Percentiles rank a stretch among this genome's conserved stretches.
phyloP scores from a whole-genome alignment of 208 protist species.

The Herpetomonas samuelpessoai region DNA sequence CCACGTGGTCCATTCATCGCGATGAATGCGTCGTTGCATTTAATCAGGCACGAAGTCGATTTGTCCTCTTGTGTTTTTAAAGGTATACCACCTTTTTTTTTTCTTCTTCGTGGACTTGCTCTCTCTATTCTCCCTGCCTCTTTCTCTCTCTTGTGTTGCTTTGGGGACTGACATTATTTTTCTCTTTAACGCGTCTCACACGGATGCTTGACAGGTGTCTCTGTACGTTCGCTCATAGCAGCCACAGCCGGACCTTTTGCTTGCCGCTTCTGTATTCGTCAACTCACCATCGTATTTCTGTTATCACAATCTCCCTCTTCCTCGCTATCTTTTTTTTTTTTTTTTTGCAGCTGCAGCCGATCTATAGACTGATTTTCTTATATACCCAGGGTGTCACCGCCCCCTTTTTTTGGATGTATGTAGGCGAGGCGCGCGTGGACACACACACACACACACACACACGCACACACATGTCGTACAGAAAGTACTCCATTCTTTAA shows the following conservation, averaged over 20 bases:
- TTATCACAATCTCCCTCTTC: neutral
- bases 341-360: neutral
- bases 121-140: neutral
- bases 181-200: no score
- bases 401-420: no score
- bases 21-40: no score
- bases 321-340: slow-evolving; percentile 4
- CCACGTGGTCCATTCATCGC: no score
- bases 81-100: slow-evolving; percentile 5
- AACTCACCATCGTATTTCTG: slow-evolving; percentile 5
- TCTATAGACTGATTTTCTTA: slow-evolving; percentile 9
- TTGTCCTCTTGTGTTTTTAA: slow-evolving; percentile 4
- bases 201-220: no score
- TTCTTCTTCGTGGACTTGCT: slow-evolving; percentile 6
- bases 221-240: neutral
- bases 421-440: no score
- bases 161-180: slow-evolving; percentile 4
- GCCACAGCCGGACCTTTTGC: neutral
- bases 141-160: slow-evolving; percentile 3
- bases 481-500: no score
- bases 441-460: no score
- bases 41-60: slow-evolving; percentile 1
- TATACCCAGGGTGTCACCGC: no score
- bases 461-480: no score
- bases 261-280: neutral